Base-by-base conservation (phyloP, 148 eudicot genomes). In the Dianthus caryophyllus region DNA sequence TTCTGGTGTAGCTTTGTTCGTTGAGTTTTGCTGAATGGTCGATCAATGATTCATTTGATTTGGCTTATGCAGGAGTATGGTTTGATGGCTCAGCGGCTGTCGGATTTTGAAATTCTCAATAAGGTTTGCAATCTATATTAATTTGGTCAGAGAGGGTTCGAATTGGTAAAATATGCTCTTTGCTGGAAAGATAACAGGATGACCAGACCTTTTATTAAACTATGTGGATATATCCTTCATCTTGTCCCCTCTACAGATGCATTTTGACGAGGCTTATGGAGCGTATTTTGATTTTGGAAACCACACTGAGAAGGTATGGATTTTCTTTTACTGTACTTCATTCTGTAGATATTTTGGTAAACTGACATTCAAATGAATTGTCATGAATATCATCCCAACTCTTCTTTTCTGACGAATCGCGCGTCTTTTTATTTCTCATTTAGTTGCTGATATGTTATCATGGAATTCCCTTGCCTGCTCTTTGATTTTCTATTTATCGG, bases 201-300 rank as follows among this genome's bases (percentile, higher is more conserved):
- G 38, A 7, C 38, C 7, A 18, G 22, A 26, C 49, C 14, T 22
- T 13, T 17, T 16, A 36, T 67, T 15, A 44, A 61, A n/a, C n/a
- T 24, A 4, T 41, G 17, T 67, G 29, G 26, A 38, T 51, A 22
- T 41, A 59, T 61, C 38, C 65, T 14, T 29, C 6, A 58, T 61
- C 5, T 74, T 61, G 27, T 66, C 25, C 29, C 68, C 58, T 70
- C 64, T 44, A 61, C 83, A 94, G 98, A 87, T 94, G 96, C 98
- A 94, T 79, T 82, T 86, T 70, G 96, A 86, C 73, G 77, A 80
- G 68, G 74, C 77, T 26, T 68, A 78, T 73, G 98, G 96, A 73
- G 85, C 92, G 69, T 94, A 94, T 75, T 90, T 84, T 78, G 98
- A 94, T 84, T 94, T 82, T 53, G 98, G 98, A 53, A 85, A 90